Evolutionary conservation across 2,329 filamentous ascomycete species (phyloP).

Genomic region (Moelleriella libera): DNA sequence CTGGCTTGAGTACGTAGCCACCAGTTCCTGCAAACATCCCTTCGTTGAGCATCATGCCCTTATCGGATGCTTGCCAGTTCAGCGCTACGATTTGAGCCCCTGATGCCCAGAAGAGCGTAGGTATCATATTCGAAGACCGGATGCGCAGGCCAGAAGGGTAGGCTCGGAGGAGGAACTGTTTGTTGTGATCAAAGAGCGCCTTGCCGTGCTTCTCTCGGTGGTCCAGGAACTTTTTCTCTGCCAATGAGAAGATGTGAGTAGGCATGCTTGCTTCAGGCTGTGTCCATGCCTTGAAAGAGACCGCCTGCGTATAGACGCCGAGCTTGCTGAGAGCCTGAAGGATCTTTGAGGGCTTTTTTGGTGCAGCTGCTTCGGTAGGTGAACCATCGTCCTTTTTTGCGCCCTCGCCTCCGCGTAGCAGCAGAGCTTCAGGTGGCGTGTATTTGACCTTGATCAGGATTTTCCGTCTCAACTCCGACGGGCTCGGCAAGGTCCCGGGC

Average conservation of each 20-base stretch:
- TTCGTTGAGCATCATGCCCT: constrained; percentile 92
- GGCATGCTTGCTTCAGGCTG: constrained; percentile 56
- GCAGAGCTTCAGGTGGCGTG: constrained; percentile 26
- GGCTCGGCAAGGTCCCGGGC: constrained; percentile 44
- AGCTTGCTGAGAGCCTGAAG: constrained; percentile 60
- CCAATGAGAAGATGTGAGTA: constrained; percentile 55
- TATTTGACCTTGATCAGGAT: constrained; percentile 80
- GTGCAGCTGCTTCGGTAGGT: constrained; percentile 22
- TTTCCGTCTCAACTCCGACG: constrained; percentile 56
- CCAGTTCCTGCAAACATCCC: constrained; percentile 75
- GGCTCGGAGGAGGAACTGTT: constrained; percentile 68
- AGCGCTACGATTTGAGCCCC: constrained; percentile 84
- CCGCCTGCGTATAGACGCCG: constrained; percentile 71
- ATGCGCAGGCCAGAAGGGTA: constrained; percentile 78
- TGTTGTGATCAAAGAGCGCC: constrained; percentile 67
- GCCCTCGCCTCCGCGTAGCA: constrained; percentile 12
- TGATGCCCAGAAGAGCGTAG: constrained; percentile 71
- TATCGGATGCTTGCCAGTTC: constrained; percentile 87
- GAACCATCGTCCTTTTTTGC: constrained; percentile 20
- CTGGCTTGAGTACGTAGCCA: constrained; percentile 80
- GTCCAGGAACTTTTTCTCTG: constrained; percentile 49
- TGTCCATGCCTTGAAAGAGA: constrained; percentile 65
- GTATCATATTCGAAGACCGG: constrained; percentile 75
- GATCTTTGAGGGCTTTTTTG: constrained; percentile 44
- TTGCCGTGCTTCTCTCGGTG: constrained; percentile 33